Base-by-base conservation (phyloP, 2,329 filamentous ascomycete species). In the Penicillium expansum region DNA sequence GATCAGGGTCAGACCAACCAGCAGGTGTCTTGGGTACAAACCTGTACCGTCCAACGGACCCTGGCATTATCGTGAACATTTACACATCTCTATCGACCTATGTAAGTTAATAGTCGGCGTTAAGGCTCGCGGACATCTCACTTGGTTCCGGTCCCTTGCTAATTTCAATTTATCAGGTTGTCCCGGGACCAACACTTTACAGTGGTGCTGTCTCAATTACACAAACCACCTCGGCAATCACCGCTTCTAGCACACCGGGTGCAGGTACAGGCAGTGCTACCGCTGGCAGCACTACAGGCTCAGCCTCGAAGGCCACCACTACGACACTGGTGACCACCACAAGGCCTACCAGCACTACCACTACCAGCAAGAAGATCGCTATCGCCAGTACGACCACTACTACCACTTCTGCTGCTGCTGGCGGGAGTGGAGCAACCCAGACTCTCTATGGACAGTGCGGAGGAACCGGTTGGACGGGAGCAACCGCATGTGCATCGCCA, bases 1-100 rank as follows among this genome's bases (percentile, higher is more conserved):
- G 83, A 48, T 81, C 79, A 5, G 77, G 80, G 16, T 75, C 74
- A 14, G 72, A 65, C 49, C 51, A 74, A 38, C 77, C 79, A 14
- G 64, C 72, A 29, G 84, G 83, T 58, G 76, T 76, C 7, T 63
- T 76, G 5, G 83, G 78, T 18, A 82, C 79, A 3, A 68, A 73
- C 45, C 75, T 86, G 10, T 87, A 86, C 77, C 82, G 72, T 41
- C 71, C 75, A 55, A 72, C 73, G 30, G 83, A 86, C 66, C 69
- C 80, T 16, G 84, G 84, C 47, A 82, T 87, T 63, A 60, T 77
- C 57, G 74, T 85, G 76, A 81, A 82, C 76, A 78, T 86, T 70
- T 86, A 86, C 77, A 62, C 72, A 24, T 68, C 70, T 37, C 68
- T 79, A 44, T 69, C 66, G 53, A 72, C 64, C 24, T 83, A 73